These are phyloP conservation scores for Phoma herbarum DNA, from an alignment of 2,329 filamentous ascomycete genomes.

Conservation along the genomic window DNA sequence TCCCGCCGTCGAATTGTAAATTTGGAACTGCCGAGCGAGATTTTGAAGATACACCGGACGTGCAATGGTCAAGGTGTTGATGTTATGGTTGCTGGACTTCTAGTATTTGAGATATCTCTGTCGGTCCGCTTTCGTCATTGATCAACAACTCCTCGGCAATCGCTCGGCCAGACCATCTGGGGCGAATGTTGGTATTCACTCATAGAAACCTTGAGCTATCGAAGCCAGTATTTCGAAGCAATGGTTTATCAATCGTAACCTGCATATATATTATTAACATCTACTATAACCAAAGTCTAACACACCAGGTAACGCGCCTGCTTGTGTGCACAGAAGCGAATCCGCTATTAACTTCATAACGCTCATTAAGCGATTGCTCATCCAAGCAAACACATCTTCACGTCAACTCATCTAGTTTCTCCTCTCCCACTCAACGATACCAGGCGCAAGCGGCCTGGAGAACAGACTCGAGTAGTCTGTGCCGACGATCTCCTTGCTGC, in stretches of 20 bases:
- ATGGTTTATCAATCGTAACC: constrained; percentile 3
- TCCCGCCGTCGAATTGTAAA: too few relatives aligned
- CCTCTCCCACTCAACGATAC: constrained; percentile 77
- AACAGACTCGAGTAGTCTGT: constrained; percentile 70
- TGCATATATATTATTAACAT: constrained; percentile 15
- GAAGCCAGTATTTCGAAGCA: too few relatives aligned
- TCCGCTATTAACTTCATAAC: constrained; percentile 29
- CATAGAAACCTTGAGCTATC: too few relatives aligned
- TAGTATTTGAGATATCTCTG: constrained; percentile 12
- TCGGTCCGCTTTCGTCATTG: constrained; percentile 16
- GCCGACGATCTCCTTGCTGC: constrained; percentile 72
- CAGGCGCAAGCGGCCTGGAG: constrained; percentile 55
- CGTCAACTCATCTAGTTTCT: constrained; percentile 54
- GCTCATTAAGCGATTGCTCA: constrained; percentile 21
- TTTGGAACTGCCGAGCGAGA: too few relatives aligned
- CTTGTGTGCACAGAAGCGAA: constrained; percentile 21
- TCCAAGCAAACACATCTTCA: constrained; percentile 21
- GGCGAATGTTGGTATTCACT: too few relatives aligned
- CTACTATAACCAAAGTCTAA: constrained; percentile 23
- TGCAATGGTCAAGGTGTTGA: too few relatives aligned
- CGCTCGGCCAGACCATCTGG: constrained; percentile 4
- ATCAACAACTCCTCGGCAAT: constrained; percentile 22
- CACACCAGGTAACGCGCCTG: constrained; percentile 14
- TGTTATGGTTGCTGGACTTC: too few relatives aligned
- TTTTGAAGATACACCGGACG: too few relatives aligned